A percentile compares a stretch with the other conserved stretches of the same genome.
Conservation (phyloP, 768 basidiomycete species). For the Boletus edulis region DNA sequence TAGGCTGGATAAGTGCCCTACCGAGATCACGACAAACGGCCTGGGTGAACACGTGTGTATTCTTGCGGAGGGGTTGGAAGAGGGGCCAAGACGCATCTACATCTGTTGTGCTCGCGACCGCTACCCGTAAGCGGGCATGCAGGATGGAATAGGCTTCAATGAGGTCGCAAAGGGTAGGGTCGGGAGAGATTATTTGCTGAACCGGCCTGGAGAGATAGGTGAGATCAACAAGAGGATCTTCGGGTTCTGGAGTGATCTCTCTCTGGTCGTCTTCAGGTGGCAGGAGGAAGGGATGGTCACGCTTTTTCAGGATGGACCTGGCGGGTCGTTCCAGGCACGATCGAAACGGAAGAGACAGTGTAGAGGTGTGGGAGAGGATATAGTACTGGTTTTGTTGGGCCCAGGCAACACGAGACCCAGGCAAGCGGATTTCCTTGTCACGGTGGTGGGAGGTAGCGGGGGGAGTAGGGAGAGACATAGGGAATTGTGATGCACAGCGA, state of each 20-base stretch:
- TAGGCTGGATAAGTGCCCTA: slow-evolving; percentile 62
- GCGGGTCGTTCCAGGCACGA: slow-evolving; percentile 43
- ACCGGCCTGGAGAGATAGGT: slow-evolving; percentile 68
- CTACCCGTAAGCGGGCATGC: slow-evolving; percentile 57
- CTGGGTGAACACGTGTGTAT: slow-evolving; percentile 48
- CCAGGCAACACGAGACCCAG: slow-evolving; percentile 47
- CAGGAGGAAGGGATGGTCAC: slow-evolving; percentile 32
- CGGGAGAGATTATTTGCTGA: slow-evolving; percentile 49
- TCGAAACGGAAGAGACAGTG: slow-evolving; percentile 27
- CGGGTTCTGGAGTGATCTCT: slow-evolving; percentile 76
- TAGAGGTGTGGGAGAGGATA: slow-evolving; percentile 32
- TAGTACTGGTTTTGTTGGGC: slow-evolving; percentile 51
- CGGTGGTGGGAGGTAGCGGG: slow-evolving; percentile 56
- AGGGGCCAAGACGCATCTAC: slow-evolving; percentile 65
- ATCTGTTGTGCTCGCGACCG: slow-evolving; percentile 43
- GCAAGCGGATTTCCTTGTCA: slow-evolving; percentile 51
- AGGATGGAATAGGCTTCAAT: slow-evolving; percentile 76
- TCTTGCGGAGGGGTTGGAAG: slow-evolving; percentile 65
- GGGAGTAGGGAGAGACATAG: slow-evolving; percentile 57
- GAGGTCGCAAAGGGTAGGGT: slow-evolving; percentile 52
- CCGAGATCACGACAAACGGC: slow-evolving; percentile 69
- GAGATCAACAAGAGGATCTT: slow-evolving; percentile 59
- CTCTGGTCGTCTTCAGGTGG: slow-evolving; percentile 45
- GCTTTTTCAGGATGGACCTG: slow-evolving; percentile 72
- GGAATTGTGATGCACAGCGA: slow-evolving; percentile 6